These are phyloP conservation scores for Tricholoma sp. DNA, from an alignment of 768 basidiomycete genomes.

Conservation along the genomic window DNA sequence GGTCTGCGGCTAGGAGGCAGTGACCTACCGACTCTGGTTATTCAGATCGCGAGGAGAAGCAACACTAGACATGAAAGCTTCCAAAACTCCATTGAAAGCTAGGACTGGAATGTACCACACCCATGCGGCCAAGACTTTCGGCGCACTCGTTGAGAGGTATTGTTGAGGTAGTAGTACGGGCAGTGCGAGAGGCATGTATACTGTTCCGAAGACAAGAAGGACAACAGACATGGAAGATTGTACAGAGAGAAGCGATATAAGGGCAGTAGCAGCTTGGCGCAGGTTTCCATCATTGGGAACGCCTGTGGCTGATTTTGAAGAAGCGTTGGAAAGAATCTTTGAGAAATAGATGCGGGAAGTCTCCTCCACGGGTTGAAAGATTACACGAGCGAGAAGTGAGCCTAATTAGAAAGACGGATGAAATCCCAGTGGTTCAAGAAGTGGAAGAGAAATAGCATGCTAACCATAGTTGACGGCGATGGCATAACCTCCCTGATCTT, in stretches of 20 bases:
- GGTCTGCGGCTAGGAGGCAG: neutral
- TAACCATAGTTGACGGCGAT: conserved; percentile 93
- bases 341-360: conserved; percentile 88
- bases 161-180: conserved; percentile 64
- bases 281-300: conserved; percentile 17
- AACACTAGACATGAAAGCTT: conserved; percentile 84
- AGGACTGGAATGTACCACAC: conserved; percentile 86
- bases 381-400: conserved; percentile 84
- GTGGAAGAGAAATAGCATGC: conserved; percentile 13
- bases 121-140: conserved; percentile 72
- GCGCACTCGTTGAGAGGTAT: conserved; percentile 75
- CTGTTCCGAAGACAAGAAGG: conserved; percentile 67
- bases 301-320: conserved; percentile 8
- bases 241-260: conserved; percentile 57
- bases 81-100: conserved; percentile 85
- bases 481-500: conserved; percentile 93
- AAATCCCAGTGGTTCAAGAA: neutral
- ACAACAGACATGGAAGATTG: conserved; percentile 66
- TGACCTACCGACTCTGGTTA: conserved; percentile 55
- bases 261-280: conserved; percentile 41
- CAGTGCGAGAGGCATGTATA: conserved; percentile 67
- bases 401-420: conserved; percentile 41
- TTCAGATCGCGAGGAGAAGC: conserved; percentile 64
- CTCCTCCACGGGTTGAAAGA: conserved; percentile 97
- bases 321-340: conserved; percentile 35